Percentiles rank a stretch among this genome's conserved stretches.
Evolutionary conservation across 2,329 filamentous ascomycete species (phyloP).

Genomic region (Penicillium verrucosum): DNA sequence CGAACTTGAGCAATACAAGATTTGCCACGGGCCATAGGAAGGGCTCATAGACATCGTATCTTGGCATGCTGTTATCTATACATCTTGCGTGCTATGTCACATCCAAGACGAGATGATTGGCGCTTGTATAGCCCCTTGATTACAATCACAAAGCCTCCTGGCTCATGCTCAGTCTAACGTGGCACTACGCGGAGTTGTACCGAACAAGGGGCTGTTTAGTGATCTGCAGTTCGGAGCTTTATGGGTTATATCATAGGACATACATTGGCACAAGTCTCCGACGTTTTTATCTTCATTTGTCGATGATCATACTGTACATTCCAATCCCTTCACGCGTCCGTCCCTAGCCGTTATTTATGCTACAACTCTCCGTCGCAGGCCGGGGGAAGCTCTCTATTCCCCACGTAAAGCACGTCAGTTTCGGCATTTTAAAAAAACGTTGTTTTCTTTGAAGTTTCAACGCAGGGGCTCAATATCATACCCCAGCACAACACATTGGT

Average conservation of each 20-base stretch:
- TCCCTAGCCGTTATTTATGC: constrained; percentile 13
- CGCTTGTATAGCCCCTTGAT: neutral
- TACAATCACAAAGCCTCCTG: neutral
- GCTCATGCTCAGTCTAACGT: neutral
- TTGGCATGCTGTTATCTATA: neutral
- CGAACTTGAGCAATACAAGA: neutral
- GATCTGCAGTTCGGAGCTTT: constrained; percentile 2
- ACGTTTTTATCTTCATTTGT: neutral
- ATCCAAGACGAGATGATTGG: neutral
- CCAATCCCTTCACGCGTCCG: constrained; percentile 17
- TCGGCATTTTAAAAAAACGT: neutral
- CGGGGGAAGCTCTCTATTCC: constrained; percentile 15
- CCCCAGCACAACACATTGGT: neutral
- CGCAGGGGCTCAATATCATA: neutral
- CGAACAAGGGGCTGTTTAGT: neutral
- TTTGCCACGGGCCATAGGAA: no score
- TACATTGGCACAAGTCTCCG: constrained; percentile 5
- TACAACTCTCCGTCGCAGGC: constrained; percentile 7
- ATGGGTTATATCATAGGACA: constrained; percentile 5
- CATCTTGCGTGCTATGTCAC: neutral
- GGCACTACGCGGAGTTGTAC: neutral
- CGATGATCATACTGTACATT: constrained; percentile 15
- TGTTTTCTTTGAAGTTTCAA: neutral
- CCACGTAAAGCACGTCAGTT: constrained; percentile 21
- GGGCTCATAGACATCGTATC: neutral